phyloP scores from a whole-genome alignment of 176 grass and related monocot genomes.

The Oropetium thomaeum region DNA sequence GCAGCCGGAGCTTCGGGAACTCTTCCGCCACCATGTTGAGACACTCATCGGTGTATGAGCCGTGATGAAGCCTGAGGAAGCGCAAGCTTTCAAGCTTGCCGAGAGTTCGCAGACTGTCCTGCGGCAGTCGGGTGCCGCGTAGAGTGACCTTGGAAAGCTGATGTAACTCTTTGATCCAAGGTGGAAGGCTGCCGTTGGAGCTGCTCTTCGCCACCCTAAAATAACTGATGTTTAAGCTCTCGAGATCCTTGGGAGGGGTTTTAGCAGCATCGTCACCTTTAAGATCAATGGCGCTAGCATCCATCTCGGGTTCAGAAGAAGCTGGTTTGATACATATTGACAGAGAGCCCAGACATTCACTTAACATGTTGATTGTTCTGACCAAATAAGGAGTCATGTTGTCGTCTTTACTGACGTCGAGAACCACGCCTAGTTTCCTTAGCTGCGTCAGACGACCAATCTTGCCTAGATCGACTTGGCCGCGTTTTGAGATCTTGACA shows the following conservation, averaged over 20 bases:
- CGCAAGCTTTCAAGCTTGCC: background rate
- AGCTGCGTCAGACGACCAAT: background rate
- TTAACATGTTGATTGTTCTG: background rate
- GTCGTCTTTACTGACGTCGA: background rate
- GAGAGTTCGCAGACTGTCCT: background rate
- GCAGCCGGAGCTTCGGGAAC: background rate
- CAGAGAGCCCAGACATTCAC: background rate
- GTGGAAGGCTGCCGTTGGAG: background rate
- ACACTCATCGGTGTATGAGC: background rate
- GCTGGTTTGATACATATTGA: background rate
- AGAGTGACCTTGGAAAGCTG: background rate
- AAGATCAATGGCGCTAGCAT: too few species aligned
- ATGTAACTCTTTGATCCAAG: background rate
- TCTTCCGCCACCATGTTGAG: background rate
- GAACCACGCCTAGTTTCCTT: background rate
- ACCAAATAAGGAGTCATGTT: background rate
- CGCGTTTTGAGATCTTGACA: background rate
- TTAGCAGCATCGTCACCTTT: accelerated
- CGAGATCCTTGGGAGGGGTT: background rate
- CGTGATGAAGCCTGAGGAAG: background rate
- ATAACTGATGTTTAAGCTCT: background rate
- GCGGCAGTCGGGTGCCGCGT: background rate
- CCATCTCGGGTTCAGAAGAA: background rate
- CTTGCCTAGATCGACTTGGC: background rate
- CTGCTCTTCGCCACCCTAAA: background rate